These are phyloP conservation scores for Escallonia herrerae DNA, from an alignment of 129 eudicot genomes.

Conservation along the genomic window DNA sequence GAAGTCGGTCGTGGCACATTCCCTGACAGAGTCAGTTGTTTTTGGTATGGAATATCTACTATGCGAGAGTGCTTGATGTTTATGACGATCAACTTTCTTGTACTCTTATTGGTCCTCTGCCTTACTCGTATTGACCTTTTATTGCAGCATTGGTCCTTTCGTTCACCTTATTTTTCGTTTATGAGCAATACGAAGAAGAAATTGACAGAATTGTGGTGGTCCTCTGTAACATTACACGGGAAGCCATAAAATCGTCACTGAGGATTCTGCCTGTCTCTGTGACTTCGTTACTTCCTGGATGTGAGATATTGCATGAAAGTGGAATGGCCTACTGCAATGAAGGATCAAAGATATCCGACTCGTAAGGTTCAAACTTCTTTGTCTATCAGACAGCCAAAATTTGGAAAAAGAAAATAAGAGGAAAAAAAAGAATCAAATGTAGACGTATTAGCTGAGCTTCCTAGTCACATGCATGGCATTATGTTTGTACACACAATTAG, in stretches of 20 bases:
- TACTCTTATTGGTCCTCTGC: background rate
- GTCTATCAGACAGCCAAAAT: too few species aligned
- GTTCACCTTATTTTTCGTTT: slow-evolving; percentile 54
- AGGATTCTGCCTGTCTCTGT: slow-evolving; percentile 33
- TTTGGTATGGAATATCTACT: slow-evolving; percentile 36
- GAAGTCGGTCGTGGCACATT: slow-evolving; percentile 47
- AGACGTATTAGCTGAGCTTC: too few species aligned
- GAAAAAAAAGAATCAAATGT: too few species aligned
- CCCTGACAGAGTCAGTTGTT: slow-evolving; percentile 59
- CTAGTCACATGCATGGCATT: too few species aligned
- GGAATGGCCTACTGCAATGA: too few species aligned
- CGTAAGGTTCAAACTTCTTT: too few species aligned
- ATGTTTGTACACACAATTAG: too few species aligned
- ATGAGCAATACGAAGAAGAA: slow-evolving; percentile 79
- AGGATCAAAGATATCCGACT: too few species aligned
- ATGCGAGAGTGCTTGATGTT: background rate
- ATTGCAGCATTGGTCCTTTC: slow-evolving; percentile 64
- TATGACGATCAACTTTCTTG: background rate
- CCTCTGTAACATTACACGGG: slow-evolving; percentile 22
- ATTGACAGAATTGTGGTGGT: slow-evolving; percentile 41
- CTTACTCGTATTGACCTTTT: background rate
- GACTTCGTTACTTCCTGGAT: slow-evolving; percentile 24
- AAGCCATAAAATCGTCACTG: slow-evolving; percentile 16
- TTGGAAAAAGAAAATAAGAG: too few species aligned
- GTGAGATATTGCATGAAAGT: too few species aligned